Conservation (phyloP, 768 basidiomycete genomes). For the Trichaptum fuscoviolaceum region DNA sequence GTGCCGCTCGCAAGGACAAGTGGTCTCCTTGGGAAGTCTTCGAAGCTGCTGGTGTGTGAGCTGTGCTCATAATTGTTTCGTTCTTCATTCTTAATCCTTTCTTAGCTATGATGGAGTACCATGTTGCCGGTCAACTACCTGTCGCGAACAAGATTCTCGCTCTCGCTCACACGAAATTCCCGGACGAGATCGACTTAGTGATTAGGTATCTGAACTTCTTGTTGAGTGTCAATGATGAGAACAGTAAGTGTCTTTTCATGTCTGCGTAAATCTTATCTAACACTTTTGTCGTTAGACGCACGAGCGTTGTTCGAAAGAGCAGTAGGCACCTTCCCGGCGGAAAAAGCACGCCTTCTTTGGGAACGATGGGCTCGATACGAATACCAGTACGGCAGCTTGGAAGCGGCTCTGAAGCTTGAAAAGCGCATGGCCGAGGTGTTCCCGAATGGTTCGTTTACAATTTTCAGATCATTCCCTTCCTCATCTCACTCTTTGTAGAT, state of each 20-base stretch:
- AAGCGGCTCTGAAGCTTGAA: conserved; percentile 84
- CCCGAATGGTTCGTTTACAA: conserved; percentile 57
- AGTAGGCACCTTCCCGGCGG: conserved; percentile 69
- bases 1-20: conserved; percentile 69
- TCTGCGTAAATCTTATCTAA: not conserved
- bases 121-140: conserved; percentile 69
- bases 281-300: conserved; percentile 59
- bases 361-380: conserved; percentile 95
- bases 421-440: conserved; percentile 85
- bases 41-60: conserved; percentile 75
- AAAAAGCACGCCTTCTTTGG: conserved; percentile 84
- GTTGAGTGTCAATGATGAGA: conserved; percentile 91
- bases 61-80: conserved; percentile 7
- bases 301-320: conserved; percentile 92
- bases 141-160: conserved; percentile 93
- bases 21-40: conserved; percentile 90
- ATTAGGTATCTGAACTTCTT: conserved; percentile 88
- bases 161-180: conserved; percentile 80
- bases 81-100: conserved; percentile 2
- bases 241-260: conserved; percentile 53
- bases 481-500: conserved; percentile 40
- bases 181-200: conserved; percentile 80
- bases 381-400: conserved; percentile 91
- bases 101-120: conserved; percentile 91
- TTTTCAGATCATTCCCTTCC: conserved; percentile 4